phyloP scores from a whole-genome alignment of 78 protist species.

The Polysphondylium violaceum region DNA sequence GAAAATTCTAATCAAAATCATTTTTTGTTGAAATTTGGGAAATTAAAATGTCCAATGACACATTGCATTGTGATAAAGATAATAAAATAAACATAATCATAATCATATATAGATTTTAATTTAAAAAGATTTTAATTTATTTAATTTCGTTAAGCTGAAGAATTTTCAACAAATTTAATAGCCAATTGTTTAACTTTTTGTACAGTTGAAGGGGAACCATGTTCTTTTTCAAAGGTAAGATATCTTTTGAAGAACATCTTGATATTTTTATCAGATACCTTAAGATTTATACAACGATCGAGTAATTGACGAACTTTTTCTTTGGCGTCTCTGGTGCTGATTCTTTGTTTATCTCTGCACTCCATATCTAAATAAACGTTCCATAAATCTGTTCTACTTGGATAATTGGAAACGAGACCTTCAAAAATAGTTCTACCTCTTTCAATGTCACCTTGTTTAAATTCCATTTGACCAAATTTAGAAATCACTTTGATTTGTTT shows the following conservation, averaged over 20 bases:
- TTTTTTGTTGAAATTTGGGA: not conserved
- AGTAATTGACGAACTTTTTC: constrained; percentile 78
- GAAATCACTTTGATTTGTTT: constrained; percentile 85
- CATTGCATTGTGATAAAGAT: not conserved
- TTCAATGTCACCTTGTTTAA: constrained; percentile 92
- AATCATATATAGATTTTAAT: too few relatives aligned
- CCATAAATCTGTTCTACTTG: constrained; percentile 98
- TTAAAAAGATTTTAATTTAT: too few relatives aligned
- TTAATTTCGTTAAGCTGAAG: too few relatives aligned
- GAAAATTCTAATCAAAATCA: too few relatives aligned
- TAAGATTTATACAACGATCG: constrained; percentile 85
- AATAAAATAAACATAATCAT: not conserved
- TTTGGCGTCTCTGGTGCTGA: not conserved
- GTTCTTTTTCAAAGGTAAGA: constrained; percentile 85
- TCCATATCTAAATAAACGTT: constrained; percentile 95
- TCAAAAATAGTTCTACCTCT: constrained; percentile 89
- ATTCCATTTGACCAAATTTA: constrained; percentile 94
- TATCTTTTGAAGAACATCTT: constrained; percentile 92
- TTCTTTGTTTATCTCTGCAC: constrained; percentile 6
- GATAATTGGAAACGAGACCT: constrained; percentile 88
- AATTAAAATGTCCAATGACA: too few relatives aligned
- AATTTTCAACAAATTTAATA: constrained; percentile 75
- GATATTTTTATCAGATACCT: constrained; percentile 91
- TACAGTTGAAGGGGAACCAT: constrained; percentile 69
- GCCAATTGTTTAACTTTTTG: constrained; percentile 85